phyloP scores from a whole-genome alignment of 345 rosid species.

The Bretschneidera sinensis region DNA sequence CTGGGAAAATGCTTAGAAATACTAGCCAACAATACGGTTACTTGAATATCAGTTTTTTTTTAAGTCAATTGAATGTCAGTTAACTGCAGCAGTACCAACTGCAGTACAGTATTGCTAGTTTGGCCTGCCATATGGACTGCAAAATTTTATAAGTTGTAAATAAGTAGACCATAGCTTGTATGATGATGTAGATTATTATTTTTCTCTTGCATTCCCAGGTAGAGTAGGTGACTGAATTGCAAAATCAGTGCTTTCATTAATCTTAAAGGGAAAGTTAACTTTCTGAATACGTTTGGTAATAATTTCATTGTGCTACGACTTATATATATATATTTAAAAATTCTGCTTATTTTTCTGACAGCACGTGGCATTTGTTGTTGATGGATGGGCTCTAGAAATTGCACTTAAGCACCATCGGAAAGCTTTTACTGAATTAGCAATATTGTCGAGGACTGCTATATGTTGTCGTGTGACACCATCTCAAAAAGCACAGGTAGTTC shows the following conservation, averaged over 20 bases:
- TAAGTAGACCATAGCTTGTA: too few relatives aligned
- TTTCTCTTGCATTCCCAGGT: neutral
- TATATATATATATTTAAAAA: too few relatives aligned
- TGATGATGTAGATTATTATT: neutral
- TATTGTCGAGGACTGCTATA: conserved; percentile 92
- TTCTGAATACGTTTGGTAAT: neutral
- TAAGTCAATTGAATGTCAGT: too few relatives aligned
- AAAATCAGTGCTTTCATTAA: too few relatives aligned
- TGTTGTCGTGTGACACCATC: conserved; percentile 99
- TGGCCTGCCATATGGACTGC: too few relatives aligned
- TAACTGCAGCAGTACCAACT: neutral
- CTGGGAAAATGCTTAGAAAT: too few relatives aligned
- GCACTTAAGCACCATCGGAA: conserved; percentile 72
- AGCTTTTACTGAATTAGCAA: conserved; percentile 91
- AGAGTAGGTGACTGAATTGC: neutral
- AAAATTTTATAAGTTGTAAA: neutral
- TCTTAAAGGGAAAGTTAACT: too few relatives aligned
- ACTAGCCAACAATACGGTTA: too few relatives aligned
- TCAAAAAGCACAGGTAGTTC: conserved; percentile 89
- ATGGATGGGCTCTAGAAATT: conserved; percentile 99
- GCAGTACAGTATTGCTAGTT: neutral
- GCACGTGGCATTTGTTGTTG: conserved; percentile 96
- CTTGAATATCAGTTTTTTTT: too few relatives aligned
- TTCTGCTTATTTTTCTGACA: conserved; percentile 22
- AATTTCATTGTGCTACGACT: too few relatives aligned